These are phyloP conservation scores for Solanum chaucha DNA, from an alignment of 257 asterid genomes.

Conservation along the genomic window DNA sequence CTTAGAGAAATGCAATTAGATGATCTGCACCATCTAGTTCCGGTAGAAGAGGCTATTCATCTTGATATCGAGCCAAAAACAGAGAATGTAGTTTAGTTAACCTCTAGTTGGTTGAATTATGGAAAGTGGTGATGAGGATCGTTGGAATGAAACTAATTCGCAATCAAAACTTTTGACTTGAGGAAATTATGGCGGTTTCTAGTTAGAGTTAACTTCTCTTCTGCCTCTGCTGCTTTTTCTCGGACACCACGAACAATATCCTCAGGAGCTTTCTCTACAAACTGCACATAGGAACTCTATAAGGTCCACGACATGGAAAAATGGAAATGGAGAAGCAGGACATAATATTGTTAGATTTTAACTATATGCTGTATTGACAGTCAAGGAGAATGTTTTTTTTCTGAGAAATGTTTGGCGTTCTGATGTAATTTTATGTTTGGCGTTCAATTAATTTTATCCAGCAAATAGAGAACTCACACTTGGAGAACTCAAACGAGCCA, in stretches of 20 bases:
- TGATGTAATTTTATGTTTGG: neutral
- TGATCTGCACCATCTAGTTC: neutral
- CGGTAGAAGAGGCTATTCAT: neutral
- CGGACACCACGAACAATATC: constrained; percentile 69
- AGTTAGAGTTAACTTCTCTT: constrained; percentile 72
- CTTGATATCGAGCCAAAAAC: neutral
- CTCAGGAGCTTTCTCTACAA: constrained; percentile 87
- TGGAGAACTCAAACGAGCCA: constrained; percentile 68
- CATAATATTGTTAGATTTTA: neutral
- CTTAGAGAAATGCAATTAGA: neutral
- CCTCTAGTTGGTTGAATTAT: neutral
- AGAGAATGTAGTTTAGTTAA: neutral
- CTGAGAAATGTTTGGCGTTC: neutral
- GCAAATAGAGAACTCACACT: constrained; percentile 40
- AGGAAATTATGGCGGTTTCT: constrained; percentile 63
- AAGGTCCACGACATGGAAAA: neutral
- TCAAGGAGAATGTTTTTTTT: neutral
- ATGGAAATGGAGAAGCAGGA: neutral
- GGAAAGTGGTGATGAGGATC: neutral
- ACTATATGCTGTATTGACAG: neutral
- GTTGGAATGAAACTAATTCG: constrained; percentile 22
- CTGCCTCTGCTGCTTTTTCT: constrained; percentile 80
- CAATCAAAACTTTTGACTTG: constrained; percentile 46
- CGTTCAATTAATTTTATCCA: neutral
- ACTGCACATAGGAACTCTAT: constrained; percentile 30